These are phyloP conservation scores for Cyclotella sp. DNA, from an alignment of 108 stramenopile genomes.

Conservation along the genomic window DNA sequence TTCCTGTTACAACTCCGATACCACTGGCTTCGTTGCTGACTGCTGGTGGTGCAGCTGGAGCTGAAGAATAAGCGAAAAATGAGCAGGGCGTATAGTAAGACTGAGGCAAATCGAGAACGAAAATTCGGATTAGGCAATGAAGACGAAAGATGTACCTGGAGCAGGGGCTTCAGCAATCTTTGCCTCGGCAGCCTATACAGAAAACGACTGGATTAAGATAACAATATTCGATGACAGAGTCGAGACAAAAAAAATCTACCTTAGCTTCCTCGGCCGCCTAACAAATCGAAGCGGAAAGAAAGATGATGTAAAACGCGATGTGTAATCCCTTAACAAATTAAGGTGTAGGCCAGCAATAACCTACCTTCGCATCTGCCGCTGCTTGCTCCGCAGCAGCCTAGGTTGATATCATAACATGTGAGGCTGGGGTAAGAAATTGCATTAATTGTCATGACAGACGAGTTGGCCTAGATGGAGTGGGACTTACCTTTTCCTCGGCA, in stretches of 20 bases:
- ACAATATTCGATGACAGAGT: too few relatives aligned
- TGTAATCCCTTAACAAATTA: too few relatives aligned
- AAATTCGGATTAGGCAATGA: neutral
- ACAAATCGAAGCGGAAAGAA: too few relatives aligned
- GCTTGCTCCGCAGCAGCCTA: slow-evolving; percentile 11
- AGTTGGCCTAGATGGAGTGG: neutral
- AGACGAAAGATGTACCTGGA: neutral
- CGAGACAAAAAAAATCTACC: neutral
- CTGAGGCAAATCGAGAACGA: neutral
- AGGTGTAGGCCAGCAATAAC: too few relatives aligned
- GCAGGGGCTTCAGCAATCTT: slow-evolving; percentile 24
- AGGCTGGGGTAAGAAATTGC: neutral
- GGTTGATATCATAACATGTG: neutral
- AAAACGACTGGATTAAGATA: too few relatives aligned
- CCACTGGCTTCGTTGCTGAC: slow-evolving; percentile 39
- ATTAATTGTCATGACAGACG: too few relatives aligned
- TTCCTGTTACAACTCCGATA: slow-evolving; percentile 68
- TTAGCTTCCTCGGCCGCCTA: slow-evolving; percentile 18
- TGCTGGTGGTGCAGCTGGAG: slow-evolving; percentile 40
- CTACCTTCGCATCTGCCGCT: neutral
- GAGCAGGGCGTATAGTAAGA: neutral
- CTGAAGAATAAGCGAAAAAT: slow-evolving; percentile 21
- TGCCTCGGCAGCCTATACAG: slow-evolving; percentile 10
- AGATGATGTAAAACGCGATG: too few relatives aligned
- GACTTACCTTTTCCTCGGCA: slow-evolving; percentile 18